phyloP scores from a whole-genome alignment of 768 basidiomycete species.

The Cantharellus anzutake region DNA sequence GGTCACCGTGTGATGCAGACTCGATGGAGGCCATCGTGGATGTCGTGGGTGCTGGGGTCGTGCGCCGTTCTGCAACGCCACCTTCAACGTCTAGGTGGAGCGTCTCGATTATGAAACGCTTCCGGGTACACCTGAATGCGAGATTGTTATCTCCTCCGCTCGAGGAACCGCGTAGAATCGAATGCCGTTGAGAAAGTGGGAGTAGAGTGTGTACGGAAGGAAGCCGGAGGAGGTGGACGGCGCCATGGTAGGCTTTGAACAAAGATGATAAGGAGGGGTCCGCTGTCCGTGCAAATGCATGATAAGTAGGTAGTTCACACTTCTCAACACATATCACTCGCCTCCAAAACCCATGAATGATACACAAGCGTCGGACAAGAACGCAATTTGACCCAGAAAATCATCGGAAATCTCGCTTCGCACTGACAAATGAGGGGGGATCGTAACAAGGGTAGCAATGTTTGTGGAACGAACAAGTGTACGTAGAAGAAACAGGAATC shows the following conservation, averaged over 20 bases:
- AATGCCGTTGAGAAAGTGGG: slow-evolving; percentile 66
- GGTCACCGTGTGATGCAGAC: not conserved
- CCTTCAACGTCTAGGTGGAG: slow-evolving; percentile 76
- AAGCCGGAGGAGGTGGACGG: slow-evolving; percentile 57
- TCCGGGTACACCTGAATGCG: slow-evolving; percentile 82
- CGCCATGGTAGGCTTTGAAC: slow-evolving; percentile 76
- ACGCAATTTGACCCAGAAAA: slow-evolving; percentile 63
- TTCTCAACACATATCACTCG: slow-evolving; percentile 19
- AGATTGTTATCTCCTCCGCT: slow-evolving; percentile 89
- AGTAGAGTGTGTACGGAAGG: slow-evolving; percentile 57
- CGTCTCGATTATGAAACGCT: slow-evolving; percentile 76
- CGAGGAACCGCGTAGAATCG: slow-evolving; percentile 52
- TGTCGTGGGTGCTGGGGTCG: slow-evolving; percentile 16
- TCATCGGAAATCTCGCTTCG: slow-evolving; percentile 21
- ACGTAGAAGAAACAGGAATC: slow-evolving; percentile 54
- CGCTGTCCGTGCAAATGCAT: slow-evolving; percentile 22
- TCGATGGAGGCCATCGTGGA: not conserved
- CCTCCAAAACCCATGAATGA: slow-evolving; percentile 65
- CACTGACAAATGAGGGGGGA: slow-evolving; percentile 40
- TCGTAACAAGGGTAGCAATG: slow-evolving; percentile 40
- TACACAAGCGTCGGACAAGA: slow-evolving; percentile 59
- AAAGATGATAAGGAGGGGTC: slow-evolving; percentile 53
- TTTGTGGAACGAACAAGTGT: slow-evolving; percentile 35
- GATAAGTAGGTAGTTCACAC: not conserved
- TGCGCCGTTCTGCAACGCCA: slow-evolving; percentile 61